Percentiles rank a stretch among this genome's conserved stretches.
These are phyloP conservation scores for Trypanosoma congolense DNA, from an alignment of 208 protist genomes.

Conservation along the genomic window DNA sequence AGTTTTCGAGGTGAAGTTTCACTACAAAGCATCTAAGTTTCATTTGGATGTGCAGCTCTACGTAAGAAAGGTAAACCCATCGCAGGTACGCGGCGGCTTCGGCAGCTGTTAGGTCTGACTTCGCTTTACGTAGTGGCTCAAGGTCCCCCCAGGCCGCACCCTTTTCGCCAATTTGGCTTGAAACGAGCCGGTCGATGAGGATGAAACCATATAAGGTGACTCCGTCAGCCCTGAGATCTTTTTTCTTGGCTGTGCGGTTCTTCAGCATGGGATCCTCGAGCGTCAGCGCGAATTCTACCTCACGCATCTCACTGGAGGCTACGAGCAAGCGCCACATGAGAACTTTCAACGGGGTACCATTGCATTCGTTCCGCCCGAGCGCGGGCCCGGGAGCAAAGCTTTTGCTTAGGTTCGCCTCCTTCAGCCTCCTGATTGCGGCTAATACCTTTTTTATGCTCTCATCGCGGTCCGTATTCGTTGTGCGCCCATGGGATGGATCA, in stretches of 20 bases:
- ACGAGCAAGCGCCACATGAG: slow-evolving; percentile 77
- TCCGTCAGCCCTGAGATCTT: slow-evolving; percentile 18
- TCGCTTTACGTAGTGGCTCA: slow-evolving; percentile 42
- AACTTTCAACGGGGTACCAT: slow-evolving; percentile 41
- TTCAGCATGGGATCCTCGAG: slow-evolving; percentile 33
- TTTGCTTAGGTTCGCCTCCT: slow-evolving; percentile 30
- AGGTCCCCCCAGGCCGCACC: slow-evolving; percentile 43
- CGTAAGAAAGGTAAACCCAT: slow-evolving; percentile 72
- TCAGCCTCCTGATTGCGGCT: slow-evolving; percentile 33
- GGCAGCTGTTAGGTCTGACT: slow-evolving; percentile 41
- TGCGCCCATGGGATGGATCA: slow-evolving; percentile 31
- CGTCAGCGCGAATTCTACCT: slow-evolving; percentile 67
- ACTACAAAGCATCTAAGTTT: slow-evolving; percentile 68
- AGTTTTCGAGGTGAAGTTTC: slow-evolving; percentile 69
- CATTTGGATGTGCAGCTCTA: slow-evolving; percentile 70
- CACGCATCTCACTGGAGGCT: slow-evolving; percentile 50
- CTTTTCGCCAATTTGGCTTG: slow-evolving; percentile 14
- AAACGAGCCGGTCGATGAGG: slow-evolving; percentile 18
- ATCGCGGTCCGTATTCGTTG: slow-evolving; percentile 38
- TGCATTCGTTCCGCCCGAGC: slow-evolving; percentile 21
- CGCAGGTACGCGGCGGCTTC: slow-evolving; percentile 58
- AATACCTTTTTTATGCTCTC: slow-evolving; percentile 30
- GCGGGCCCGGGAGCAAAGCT: slow-evolving; percentile 63
- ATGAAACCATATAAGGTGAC: slow-evolving; percentile 20
- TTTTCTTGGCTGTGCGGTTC: slow-evolving; percentile 25